A percentile compares a stretch with the other conserved stretches of the same genome.
Conservation (phyloP, 306 rosid genomes). For the Quercus mongolica region DNA sequence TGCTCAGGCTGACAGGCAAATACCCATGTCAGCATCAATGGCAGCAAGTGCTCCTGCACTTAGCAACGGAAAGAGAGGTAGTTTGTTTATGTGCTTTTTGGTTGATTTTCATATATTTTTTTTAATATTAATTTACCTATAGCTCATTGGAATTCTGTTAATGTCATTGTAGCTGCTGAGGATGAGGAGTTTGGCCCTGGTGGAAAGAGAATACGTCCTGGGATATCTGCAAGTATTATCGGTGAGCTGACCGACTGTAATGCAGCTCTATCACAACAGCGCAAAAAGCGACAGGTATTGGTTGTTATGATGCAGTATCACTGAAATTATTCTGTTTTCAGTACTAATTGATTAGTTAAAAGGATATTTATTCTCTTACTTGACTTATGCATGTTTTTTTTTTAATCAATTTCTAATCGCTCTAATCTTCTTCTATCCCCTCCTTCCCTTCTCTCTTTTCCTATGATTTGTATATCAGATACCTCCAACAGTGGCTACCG, state of each 20-base stretch:
- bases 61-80: conserved; percentile 87
- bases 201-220: conserved; percentile 58
- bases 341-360: background rate
- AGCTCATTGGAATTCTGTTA: conserved; percentile 1
- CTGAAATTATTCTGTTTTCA: background rate
- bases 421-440: background rate
- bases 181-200: conserved; percentile 66
- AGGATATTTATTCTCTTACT: background rate
- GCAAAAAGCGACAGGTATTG: conserved; percentile 84
- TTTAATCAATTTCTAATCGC: background rate
- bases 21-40: conserved; percentile 45
- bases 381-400: background rate
- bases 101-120: background rate
- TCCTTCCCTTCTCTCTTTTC: background rate
- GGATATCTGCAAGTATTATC: conserved; percentile 60
- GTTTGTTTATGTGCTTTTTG: background rate
- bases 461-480: conserved; percentile 45
- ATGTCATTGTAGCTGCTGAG: conserved; percentile 40
- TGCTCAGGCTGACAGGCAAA: conserved; percentile 81
- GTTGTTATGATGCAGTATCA: background rate
- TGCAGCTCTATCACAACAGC: conserved; percentile 81
- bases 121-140: background rate
- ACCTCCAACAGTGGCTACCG: conserved; percentile 76
- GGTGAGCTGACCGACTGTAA: conserved; percentile 86
- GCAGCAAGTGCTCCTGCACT: conserved; percentile 52